phyloP scores from a whole-genome alignment of 2,329 filamentous ascomycete species.

The Colletotrichum kahawae region DNA sequence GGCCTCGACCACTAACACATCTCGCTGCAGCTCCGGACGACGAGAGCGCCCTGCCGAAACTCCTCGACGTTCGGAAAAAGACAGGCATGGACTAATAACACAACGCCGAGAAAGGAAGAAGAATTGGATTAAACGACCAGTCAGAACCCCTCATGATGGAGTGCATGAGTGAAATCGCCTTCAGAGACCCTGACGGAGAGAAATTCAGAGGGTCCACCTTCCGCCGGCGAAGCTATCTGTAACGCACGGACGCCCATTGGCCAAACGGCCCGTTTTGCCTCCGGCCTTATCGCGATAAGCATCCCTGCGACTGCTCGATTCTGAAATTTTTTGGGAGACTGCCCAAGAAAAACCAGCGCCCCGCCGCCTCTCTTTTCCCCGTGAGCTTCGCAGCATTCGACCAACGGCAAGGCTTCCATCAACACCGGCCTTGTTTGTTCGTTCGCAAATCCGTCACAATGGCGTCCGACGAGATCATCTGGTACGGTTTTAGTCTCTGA shows the following conservation, averaged over 20 bases:
- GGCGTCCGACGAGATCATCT: slow-evolving; percentile 96
- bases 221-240: not conserved
- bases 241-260: slow-evolving; percentile 10
- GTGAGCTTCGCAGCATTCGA: slow-evolving; percentile 10
- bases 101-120: not conserved
- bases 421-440: not conserved
- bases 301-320: slow-evolving; percentile 6
- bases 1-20: slow-evolving; percentile 10
- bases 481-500: slow-evolving; percentile 36
- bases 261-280: not conserved
- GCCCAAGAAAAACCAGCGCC: slow-evolving; percentile 20
- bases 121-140: not conserved
- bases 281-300: slow-evolving; percentile 21
- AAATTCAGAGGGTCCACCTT: not conserved
- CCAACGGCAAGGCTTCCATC: not conserved
- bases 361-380: slow-evolving; percentile 18
- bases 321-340: slow-evolving; percentile 14
- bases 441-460: slow-evolving; percentile 49
- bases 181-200: not conserved
- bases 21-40: not conserved
- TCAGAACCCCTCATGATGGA: not conserved
- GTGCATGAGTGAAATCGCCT: not conserved
- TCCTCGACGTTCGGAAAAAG: not conserved
- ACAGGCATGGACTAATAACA: not conserved
- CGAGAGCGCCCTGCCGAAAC: not conserved